Conservation (phyloP, 352 stramenopile genomes). For the Phytophthora fragariae region DNA sequence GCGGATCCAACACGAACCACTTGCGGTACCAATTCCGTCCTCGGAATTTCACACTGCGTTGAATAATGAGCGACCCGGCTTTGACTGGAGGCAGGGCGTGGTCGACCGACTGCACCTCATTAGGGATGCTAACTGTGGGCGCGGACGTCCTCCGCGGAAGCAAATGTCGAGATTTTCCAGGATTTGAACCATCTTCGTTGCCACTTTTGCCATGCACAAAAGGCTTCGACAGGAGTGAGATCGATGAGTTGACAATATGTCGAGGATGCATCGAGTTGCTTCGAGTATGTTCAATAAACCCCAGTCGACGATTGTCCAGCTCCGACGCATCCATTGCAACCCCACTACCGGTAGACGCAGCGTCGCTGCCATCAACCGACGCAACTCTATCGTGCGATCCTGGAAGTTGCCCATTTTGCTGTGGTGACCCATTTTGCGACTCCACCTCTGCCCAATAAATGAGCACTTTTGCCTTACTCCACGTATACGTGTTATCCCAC, state of each 20-base stretch:
- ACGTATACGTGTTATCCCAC: slow-evolving; percentile 89
- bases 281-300: slow-evolving; percentile 74
- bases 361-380: slow-evolving; percentile 24
- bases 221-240: slow-evolving; percentile 77
- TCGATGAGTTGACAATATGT: slow-evolving; percentile 73
- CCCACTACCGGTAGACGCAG: slow-evolving; percentile 15
- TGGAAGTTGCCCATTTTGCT: slow-evolving; percentile 23
- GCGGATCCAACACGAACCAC: slow-evolving; percentile 77
- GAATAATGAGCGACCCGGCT: slow-evolving; percentile 66
- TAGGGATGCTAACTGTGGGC: slow-evolving; percentile 15
- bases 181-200: slow-evolving; percentile 29
- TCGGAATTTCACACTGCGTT: slow-evolving; percentile 77
- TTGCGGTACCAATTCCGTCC: slow-evolving; percentile 83
- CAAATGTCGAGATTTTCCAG: slow-evolving; percentile 38
- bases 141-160: slow-evolving; percentile 32
- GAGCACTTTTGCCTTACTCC: slow-evolving; percentile 78
- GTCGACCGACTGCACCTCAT: slow-evolving; percentile 11
- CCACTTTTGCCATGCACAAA: slow-evolving; percentile 46
- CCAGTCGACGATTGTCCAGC: slow-evolving; percentile 52
- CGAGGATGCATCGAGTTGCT: slow-evolving; percentile 69
- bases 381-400: slow-evolving; percentile 16
- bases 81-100: slow-evolving; percentile 41
- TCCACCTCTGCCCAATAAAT: slow-evolving; percentile 84
- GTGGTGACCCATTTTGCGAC: slow-evolving; percentile 30
- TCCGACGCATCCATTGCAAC: slow-evolving; percentile 20